Evolutionary conservation across 306 rosid genomes (phyloP).

Genomic region (Carpinus fangiana): DNA sequence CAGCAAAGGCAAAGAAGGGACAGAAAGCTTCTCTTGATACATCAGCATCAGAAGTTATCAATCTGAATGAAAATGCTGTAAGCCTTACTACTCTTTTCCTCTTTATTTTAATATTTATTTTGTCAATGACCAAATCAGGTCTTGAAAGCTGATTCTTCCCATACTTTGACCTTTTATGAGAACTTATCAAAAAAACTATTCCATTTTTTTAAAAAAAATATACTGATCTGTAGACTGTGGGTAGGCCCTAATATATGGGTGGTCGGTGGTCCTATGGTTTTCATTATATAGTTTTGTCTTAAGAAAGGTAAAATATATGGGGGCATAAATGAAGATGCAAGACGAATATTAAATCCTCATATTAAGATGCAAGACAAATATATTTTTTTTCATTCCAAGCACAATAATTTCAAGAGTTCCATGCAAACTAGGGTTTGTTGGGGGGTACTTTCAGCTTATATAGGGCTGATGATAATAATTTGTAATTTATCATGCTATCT

Average conservation of each 20-base stretch:
- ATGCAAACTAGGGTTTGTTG: not conserved
- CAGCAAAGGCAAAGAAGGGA: constrained; percentile 35
- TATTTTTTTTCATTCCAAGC: not conserved
- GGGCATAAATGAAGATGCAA: not conserved
- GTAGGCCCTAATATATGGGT: not conserved
- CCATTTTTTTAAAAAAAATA: too few species aligned
- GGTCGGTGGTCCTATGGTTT: not conserved
- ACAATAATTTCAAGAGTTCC: not conserved
- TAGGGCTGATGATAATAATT: not conserved
- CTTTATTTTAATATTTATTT: not conserved
- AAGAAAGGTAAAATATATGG: not conserved
- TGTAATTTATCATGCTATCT: not conserved
- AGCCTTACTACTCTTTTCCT: constrained; percentile 17
- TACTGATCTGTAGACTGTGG: too few species aligned
- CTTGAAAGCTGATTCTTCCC: not conserved
- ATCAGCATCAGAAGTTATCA: constrained; percentile 48
- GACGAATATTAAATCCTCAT: not conserved
- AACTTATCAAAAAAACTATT: too few species aligned
- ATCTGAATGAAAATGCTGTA: constrained; percentile 35
- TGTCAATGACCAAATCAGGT: not conserved
- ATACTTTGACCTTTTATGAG: not conserved
- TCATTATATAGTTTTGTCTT: not conserved
- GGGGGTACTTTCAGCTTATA: not conserved
- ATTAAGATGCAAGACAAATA: too few species aligned
- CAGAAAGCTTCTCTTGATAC: constrained; percentile 34